Conservation (phyloP, 2,329 filamentous ascomycete species). For the Delphinella strobiligena region DNA sequence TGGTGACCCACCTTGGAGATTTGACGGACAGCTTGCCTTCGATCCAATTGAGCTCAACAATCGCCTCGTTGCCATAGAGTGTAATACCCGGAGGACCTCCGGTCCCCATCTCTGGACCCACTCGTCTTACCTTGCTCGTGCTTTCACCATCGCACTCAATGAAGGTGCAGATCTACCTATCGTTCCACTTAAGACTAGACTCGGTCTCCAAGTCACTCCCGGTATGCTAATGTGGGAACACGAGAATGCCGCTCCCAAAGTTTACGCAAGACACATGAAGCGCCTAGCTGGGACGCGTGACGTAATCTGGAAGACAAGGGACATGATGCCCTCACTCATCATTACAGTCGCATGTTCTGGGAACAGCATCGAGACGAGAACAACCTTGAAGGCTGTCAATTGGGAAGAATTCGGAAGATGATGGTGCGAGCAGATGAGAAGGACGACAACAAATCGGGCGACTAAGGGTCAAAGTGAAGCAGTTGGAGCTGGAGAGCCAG, state of each 20-base stretch:
- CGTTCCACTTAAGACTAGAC: slow-evolving; percentile 9
- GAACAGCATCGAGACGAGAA: slow-evolving; percentile 10
- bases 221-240: slow-evolving; percentile 19
- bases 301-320: slow-evolving; percentile 17
- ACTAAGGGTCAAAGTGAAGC: too few relatives aligned
- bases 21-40: slow-evolving; percentile 17
- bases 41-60: slow-evolving; percentile 18
- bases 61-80: slow-evolving; percentile 18
- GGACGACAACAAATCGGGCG: slow-evolving; percentile 1
- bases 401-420: slow-evolving; percentile 5
- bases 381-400: slow-evolving; percentile 4
- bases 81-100: slow-evolving; percentile 18
- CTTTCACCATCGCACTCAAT: background rate
- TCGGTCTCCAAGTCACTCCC: slow-evolving; percentile 9
- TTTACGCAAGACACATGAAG: slow-evolving; percentile 17
- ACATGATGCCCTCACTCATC: slow-evolving; percentile 16
- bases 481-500: too few relatives aligned
- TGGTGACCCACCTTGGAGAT: slow-evolving; percentile 10
- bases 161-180: slow-evolving; percentile 6
- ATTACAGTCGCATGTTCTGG: too few relatives aligned
- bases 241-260: slow-evolving; percentile 9
- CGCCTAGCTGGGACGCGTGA: slow-evolving; percentile 18
- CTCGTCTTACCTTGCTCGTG: slow-evolving; percentile 11
- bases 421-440: slow-evolving; percentile 1
- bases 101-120: slow-evolving; percentile 19